phyloP scores from a whole-genome alignment of 164 flowering plant species.

The Litsea cubeba region DNA sequence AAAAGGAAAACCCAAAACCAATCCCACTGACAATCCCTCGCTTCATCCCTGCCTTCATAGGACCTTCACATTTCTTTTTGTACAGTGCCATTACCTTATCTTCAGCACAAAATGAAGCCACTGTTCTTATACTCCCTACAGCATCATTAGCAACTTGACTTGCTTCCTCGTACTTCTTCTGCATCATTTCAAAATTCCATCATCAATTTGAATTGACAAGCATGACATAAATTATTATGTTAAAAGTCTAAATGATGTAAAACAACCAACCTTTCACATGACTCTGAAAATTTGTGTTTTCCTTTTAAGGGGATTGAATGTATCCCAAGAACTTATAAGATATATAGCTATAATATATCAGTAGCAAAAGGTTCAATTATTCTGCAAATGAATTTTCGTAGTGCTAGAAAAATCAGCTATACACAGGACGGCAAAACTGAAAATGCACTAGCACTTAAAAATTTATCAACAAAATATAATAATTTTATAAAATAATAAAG shows the following conservation, averaged over 20 bases:
- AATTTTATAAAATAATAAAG: not conserved
- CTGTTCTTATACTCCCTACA: constrained; percentile 60
- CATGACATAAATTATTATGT: not conserved
- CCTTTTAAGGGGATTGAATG: too few relatives aligned
- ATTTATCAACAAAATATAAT: not conserved
- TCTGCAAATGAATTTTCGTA: not conserved
- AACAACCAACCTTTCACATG: not conserved
- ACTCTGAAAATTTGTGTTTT: too few relatives aligned
- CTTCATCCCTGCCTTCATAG: constrained; percentile 29
- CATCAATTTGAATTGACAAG: not conserved
- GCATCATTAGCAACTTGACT: constrained; percentile 71
- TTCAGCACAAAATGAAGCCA: constrained; percentile 68
- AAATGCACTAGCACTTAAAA: not conserved
- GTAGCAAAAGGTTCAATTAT: not conserved
- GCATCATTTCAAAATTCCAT: constrained; percentile 8
- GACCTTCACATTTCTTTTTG: constrained; percentile 40
- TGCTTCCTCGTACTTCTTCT: constrained; percentile 52
- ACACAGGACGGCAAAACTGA: not conserved
- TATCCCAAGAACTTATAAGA: too few relatives aligned
- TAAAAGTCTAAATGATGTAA: not conserved
- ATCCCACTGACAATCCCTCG: constrained; percentile 38
- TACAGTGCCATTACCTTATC: constrained; percentile 41
- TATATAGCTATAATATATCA: too few relatives aligned
- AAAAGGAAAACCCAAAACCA: constrained; percentile 38
- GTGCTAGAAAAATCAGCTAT: not conserved